These are phyloP conservation scores for Blumeria graminis DNA, from an alignment of 2,329 filamentous ascomycete species.

Conservation along the genomic window DNA sequence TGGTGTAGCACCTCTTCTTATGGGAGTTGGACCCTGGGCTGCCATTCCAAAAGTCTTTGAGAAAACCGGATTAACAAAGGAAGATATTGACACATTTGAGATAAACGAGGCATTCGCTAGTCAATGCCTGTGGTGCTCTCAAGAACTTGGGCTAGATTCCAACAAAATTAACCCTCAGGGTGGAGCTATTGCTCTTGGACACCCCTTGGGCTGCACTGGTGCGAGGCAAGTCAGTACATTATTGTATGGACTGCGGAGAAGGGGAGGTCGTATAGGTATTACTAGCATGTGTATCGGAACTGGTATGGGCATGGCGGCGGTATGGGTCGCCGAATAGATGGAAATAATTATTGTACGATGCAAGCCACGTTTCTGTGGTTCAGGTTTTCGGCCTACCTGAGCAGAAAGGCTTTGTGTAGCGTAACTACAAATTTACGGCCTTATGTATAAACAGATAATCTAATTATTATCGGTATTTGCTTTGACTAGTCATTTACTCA, in stretches of 20 bases:
- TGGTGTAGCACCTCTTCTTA: conserved; percentile 76
- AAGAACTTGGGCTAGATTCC: conserved; percentile 57
- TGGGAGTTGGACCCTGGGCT: conserved; percentile 90
- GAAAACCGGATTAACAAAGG: conserved; percentile 63
- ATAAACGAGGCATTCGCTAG: conserved; percentile 98
- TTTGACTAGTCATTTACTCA: no score
- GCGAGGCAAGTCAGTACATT: conserved; percentile 83
- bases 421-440: no score
- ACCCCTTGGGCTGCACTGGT: conserved; percentile 84
- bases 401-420: no score
- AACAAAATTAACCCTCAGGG: conserved; percentile 96
- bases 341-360: no score
- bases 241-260: conserved; percentile 71
- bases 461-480: no score
- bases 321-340: conserved; percentile 75
- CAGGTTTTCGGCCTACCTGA: no score
- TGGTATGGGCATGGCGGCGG: conserved; percentile 91
- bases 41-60: conserved; percentile 81
- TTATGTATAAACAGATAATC: no score
- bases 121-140: conserved; percentile 82
- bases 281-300: conserved; percentile 95
- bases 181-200: conserved; percentile 85
- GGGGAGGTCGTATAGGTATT: conserved; percentile 62
- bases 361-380: no score
- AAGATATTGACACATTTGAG: conserved; percentile 92